A percentile compares a stretch with the other conserved stretches of the same genome.
These are phyloP conservation scores for Colletotrichum sp. DNA, from an alignment of 2,329 filamentous ascomycete species.

Conservation along the genomic window DNA sequence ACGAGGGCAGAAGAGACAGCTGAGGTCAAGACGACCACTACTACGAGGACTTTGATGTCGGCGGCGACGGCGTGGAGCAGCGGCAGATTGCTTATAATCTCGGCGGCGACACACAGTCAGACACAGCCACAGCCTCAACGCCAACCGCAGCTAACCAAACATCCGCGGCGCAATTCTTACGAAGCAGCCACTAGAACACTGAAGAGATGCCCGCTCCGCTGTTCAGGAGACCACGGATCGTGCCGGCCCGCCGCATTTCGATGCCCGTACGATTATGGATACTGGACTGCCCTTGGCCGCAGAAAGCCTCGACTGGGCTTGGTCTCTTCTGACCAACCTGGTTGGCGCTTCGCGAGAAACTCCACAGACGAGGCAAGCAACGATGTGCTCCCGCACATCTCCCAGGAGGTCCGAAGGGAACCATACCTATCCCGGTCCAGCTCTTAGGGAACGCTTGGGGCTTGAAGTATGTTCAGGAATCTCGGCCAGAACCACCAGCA, in stretches of 20 bases:
- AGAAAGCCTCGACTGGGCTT: not conserved
- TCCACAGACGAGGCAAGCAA: not conserved
- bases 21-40: not conserved
- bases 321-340: not conserved
- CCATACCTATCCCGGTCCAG: not conserved
- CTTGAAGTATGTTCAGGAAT: not conserved
- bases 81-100: not conserved
- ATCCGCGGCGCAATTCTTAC: not conserved
- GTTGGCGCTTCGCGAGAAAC: not conserved
- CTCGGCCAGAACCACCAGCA: not conserved
- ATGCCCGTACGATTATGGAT: not conserved
- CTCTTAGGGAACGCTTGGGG: not conserved
- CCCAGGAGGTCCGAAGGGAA: not conserved
- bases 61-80: not conserved
- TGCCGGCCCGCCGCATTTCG: not conserved
- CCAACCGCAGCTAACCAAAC: not conserved
- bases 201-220: not conserved
- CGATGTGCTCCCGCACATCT: not conserved
- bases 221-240: not conserved
- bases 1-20: not conserved
- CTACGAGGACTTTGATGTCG: not conserved
- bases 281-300: not conserved
- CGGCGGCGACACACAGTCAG: not conserved
- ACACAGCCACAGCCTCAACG: not conserved
- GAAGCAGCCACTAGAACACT: not conserved